Base-by-base conservation (phyloP, 805 yeast species). In the Teunomyces tritomae region DNA sequence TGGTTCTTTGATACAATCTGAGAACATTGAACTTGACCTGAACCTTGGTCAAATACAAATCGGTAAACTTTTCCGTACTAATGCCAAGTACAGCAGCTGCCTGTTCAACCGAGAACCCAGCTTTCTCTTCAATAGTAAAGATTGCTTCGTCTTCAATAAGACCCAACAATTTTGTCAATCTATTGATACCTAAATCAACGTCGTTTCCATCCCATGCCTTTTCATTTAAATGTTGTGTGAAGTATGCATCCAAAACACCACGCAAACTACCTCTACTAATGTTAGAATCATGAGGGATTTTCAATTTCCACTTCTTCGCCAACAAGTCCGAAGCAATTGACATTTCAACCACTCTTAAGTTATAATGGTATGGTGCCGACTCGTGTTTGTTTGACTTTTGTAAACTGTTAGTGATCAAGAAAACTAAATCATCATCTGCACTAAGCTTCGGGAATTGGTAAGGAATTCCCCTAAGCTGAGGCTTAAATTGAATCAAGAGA, bases 261-360 rank as follows among this genome's bases (percentile, higher is more conserved):
- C 85, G 70, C 51, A 85, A 70, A 29, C 85, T 82, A 6, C 87
- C 87, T 27, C 78, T 77, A 24, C 65, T 63, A 28, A 82, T 69
- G 50, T 79, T 79, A 1, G 83, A 82, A 52, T 77, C 80, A 43
- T 65, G 71, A 5, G 62, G 68, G 30, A 79, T 63, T 1, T 55
- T 53, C 43, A 82, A 62, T 9, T 73, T 76, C 42, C 75, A 72
- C 51, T 69, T 69, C 30, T 68, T 58, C 8, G 85, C 87, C 50
- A 85, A 63, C 9, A 80, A 63, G 41, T 78, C 80, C 0, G 88
- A 82, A 3, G 87, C 87, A n/a, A 83, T 67, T 1, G 85, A 81
- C 35, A 82, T 85, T 59, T 85, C 90, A 10, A 83, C 89, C 1
- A 84, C 89, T 39, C 91, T 74, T 55, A 85, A 70, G 58, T 85